Percentiles rank a stretch among this genome's conserved stretches.
Conservation (phyloP, 2,329 filamentous ascomycete species). For the Cucurbitaria berberidis region DNA sequence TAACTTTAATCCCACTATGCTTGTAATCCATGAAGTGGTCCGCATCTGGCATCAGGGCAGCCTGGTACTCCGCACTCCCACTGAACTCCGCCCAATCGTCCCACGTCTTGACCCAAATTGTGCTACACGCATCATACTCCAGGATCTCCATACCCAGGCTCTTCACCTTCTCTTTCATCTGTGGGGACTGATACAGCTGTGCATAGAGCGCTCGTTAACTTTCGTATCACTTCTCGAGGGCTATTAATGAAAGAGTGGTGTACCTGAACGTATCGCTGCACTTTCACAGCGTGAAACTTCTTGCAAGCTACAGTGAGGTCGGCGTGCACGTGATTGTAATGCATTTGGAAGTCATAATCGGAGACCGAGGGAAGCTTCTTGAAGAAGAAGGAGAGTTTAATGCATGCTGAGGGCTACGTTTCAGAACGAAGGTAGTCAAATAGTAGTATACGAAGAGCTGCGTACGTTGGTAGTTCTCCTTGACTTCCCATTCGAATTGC, state of each 20-base stretch:
- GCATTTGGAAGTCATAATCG: conserved; percentile 40
- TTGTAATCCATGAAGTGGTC: conserved; percentile 37
- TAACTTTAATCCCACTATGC: conserved; percentile 27
- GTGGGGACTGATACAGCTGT: conserved; percentile 25
- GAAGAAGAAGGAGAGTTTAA: conserved; percentile 42
- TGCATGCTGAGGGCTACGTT: conserved; percentile 22
- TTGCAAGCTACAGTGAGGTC: conserved; percentile 38
- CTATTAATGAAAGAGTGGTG: not conserved
- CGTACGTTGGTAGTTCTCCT: conserved; percentile 39
- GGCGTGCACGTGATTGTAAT: conserved; percentile 43
- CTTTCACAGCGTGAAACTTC: conserved; percentile 33
- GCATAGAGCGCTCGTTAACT: not conserved
- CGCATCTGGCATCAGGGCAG: conserved; percentile 29
- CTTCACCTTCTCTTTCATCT: conserved; percentile 30
- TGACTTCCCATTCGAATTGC: conserved; percentile 32
- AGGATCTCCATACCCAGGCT: conserved; percentile 29
- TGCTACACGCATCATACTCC: conserved; percentile 33
- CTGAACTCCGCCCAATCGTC: conserved; percentile 32
- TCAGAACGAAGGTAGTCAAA: not conserved
- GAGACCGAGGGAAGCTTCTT: conserved; percentile 40
- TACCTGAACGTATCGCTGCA: conserved; percentile 36
- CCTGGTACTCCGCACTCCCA: conserved; percentile 27
- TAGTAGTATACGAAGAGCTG: not conserved
- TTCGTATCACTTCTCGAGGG: not conserved
- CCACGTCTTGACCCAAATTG: conserved; percentile 33